phyloP scores from a whole-genome alignment of 129 eudicot genomes.

The Arctium lappa region DNA sequence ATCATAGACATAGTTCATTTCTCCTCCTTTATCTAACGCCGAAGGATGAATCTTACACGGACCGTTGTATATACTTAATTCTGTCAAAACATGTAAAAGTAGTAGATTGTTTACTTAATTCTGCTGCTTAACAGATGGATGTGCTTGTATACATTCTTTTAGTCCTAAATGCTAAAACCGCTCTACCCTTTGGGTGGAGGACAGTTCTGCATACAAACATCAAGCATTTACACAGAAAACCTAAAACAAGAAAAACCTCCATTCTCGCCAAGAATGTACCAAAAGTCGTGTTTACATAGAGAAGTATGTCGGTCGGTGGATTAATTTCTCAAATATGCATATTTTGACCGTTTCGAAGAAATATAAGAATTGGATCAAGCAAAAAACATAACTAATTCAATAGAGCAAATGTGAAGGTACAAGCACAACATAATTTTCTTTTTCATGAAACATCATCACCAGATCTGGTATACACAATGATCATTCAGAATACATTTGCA shows the following conservation, averaged over 20 bases:
- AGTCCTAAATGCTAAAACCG: background rate
- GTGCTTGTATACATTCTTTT: background rate
- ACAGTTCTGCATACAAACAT: background rate
- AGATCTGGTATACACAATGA: conserved; percentile 20
- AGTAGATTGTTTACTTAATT: conserved; percentile 1
- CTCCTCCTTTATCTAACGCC: background rate
- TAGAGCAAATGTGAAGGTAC: background rate
- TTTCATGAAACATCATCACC: conserved; percentile 2
- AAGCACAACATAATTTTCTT: conserved; percentile 13
- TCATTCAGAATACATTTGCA: conserved; percentile 11
- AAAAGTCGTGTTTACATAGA: too few species aligned
- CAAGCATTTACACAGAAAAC: too few species aligned
- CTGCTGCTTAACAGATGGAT: background rate
- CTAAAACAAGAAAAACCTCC: background rate
- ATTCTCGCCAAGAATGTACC: too few species aligned
- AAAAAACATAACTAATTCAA: background rate
- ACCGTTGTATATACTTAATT: conserved; percentile 21
- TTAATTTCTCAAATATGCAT: too few species aligned
- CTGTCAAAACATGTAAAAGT: background rate
- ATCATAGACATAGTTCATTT: background rate
- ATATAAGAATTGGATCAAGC: background rate
- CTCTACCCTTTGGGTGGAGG: background rate
- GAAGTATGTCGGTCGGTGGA: too few species aligned
- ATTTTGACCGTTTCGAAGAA: background rate
- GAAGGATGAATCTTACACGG: background rate